Conservation (phyloP, 2,329 filamentous ascomycete species). For the Sporothrix curviconia region DNA sequence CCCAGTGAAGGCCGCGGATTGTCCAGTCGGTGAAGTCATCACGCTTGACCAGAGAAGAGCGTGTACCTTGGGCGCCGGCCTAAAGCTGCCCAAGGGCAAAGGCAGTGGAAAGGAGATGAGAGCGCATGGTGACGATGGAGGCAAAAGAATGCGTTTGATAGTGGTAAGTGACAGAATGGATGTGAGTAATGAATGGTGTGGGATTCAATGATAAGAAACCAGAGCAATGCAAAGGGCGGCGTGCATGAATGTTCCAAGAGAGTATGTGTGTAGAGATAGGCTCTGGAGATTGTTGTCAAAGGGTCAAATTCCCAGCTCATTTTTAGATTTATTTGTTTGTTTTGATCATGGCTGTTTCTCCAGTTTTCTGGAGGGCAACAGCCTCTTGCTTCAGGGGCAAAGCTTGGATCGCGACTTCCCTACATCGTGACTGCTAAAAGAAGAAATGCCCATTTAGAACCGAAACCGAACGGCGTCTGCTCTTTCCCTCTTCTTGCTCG, state of each 20-base stretch:
- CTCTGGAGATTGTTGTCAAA: not conserved
- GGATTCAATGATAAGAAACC: not conserved
- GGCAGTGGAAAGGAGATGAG: not conserved
- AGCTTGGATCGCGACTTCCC: not conserved
- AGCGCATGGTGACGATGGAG: slow-evolving; percentile 14
- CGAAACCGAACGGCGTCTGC: not conserved
- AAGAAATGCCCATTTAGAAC: not conserved
- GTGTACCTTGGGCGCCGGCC: not conserved
- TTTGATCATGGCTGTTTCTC: not conserved
- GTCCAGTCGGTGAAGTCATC: slow-evolving; percentile 11
- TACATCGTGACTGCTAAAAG: not conserved
- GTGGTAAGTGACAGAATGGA: not conserved
- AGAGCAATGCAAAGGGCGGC: not conserved
- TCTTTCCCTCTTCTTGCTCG: not conserved
- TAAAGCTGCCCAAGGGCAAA: slow-evolving; percentile 10
- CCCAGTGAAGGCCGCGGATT: slow-evolving; percentile 17
- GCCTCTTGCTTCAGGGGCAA: not conserved
- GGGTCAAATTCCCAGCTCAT: too few species aligned
- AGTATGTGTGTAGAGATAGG: not conserved
- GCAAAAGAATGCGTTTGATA: too few species aligned
- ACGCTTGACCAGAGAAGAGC: not conserved
- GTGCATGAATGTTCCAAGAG: not conserved
- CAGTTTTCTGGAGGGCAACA: not conserved
- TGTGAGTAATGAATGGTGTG: not conserved
- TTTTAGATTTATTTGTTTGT: not conserved